phyloP scores from a whole-genome alignment of 2,329 filamentous ascomycete species.

The Aspergillus tanneri region DNA sequence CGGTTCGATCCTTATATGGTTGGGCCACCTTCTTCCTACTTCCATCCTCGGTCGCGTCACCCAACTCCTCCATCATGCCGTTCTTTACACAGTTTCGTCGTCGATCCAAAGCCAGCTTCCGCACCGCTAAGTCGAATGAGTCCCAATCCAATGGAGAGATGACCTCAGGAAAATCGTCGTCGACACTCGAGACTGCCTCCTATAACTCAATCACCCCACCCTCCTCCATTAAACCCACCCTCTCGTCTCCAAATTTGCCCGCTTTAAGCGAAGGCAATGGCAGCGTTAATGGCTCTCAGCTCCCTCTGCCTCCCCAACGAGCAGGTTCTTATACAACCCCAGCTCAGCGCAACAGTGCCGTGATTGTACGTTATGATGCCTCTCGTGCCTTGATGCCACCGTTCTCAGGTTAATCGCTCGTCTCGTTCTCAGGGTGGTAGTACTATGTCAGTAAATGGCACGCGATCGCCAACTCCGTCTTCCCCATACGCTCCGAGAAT shows the following conservation, averaged over 20 bases:
- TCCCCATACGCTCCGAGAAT: slow-evolving; percentile 81
- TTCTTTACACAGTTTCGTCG: slow-evolving; percentile 77
- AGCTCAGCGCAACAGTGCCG: slow-evolving; percentile 43
- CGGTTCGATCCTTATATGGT: no score
- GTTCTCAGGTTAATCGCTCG: slow-evolving; percentile 4
- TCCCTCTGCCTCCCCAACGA: slow-evolving; percentile 48
- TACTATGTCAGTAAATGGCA: slow-evolving; percentile 34
- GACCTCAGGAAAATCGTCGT: slow-evolving; percentile 63
- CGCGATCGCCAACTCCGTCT: slow-evolving; percentile 58
- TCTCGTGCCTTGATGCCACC: slow-evolving; percentile 6
- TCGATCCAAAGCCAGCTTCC: slow-evolving; percentile 73
- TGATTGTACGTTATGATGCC: slow-evolving; percentile 36
- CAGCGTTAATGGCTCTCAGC: slow-evolving; percentile 30
- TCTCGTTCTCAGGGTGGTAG: slow-evolving; percentile 34
- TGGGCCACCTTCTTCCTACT: no score
- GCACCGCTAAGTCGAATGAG: slow-evolving; percentile 52
- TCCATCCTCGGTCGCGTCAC: not conserved
- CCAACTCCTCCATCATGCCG: slow-evolving; percentile 41
- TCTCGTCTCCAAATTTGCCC: slow-evolving; percentile 63
- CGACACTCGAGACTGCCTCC: slow-evolving; percentile 58
- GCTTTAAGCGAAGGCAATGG: slow-evolving; percentile 52
- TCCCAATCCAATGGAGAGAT: slow-evolving; percentile 53
- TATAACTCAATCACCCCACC: slow-evolving; percentile 71
- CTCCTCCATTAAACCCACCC: slow-evolving; percentile 66
- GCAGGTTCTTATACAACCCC: slow-evolving; percentile 43